Conservation (phyloP, 192 early-diverging fungal genomes). For the Coemansia sp. region DNA sequence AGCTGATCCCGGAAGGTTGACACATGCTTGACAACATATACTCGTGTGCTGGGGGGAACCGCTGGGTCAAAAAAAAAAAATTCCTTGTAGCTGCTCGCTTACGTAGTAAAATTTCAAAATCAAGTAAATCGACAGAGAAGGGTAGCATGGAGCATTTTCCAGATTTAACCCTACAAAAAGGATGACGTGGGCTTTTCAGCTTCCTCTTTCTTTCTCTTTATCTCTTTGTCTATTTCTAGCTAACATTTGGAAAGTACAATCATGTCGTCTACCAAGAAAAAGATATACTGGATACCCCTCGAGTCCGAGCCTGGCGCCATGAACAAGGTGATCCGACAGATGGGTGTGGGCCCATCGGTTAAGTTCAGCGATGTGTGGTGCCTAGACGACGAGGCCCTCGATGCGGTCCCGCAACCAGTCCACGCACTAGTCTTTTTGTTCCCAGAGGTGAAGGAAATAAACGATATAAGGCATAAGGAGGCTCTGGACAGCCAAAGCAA, state of each 20-base stretch:
- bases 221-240: not conserved
- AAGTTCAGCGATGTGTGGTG: slow-evolving; percentile 80
- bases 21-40: too few relatives aligned
- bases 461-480: slow-evolving; percentile 59
- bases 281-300: slow-evolving; percentile 76
- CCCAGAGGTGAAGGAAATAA: slow-evolving; percentile 66
- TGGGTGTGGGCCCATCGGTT: slow-evolving; percentile 65
- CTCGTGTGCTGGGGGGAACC: too few relatives aligned
- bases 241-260: too few relatives aligned
- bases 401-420: slow-evolving; percentile 79
- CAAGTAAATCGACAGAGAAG: too few relatives aligned
- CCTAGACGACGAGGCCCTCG: slow-evolving; percentile 80
- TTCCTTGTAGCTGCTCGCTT: too few relatives aligned
- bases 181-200: too few relatives aligned
- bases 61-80: too few relatives aligned
- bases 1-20: too few relatives aligned
- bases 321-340: slow-evolving; percentile 62
- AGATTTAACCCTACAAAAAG: too few relatives aligned
- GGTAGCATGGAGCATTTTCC: too few relatives aligned
- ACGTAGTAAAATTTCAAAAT: too few relatives aligned
- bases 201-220: not conserved
- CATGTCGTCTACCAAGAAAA: slow-evolving; percentile 24
- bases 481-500: slow-evolving; percentile 38
- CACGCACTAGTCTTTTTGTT: slow-evolving; percentile 87
- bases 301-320: slow-evolving; percentile 86